Evolutionary conservation across 345 rosid species (phyloP), one percentile per base, ranked within the genome.

Genomic region (Rhodomyrtus tomentosa): DNA sequence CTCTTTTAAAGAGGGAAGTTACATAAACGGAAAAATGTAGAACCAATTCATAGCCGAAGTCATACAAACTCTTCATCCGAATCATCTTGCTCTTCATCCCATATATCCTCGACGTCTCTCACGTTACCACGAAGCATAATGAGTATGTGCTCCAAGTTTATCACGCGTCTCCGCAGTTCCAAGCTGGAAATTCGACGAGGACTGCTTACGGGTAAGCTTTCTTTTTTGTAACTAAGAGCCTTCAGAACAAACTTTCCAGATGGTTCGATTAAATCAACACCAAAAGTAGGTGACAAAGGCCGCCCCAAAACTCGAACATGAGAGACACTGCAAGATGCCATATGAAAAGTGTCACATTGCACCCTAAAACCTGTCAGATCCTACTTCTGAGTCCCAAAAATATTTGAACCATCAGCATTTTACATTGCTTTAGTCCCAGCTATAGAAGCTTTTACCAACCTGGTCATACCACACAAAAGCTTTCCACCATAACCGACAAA

Each of bases 281-380:
- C 85, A 85, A 97, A 92, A 50, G 91, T 87, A 62, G 93, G 91
- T 50, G 88, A 91, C 58, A 95, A 82, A 5, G 95, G 90, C 38
- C 93, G 91, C 83, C 99, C 99, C 50, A 88, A 25, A 73, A 89
- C 94, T 87, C 91, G 88, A 55, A 95, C 98, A 81, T 93, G 93
- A 12, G 93, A 86, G 48, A 97, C 88, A n/a, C 99, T 97, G 95
- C 92, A 92, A 86, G 21, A 82, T 68, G 20, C 42, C 87, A 68
- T 83, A 51, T 24, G 50, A 76, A 52, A 45, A 29, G 84, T 83
- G 86, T 85, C 53, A 82, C 42, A 25, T 24, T 48, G 13, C 32
- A 38, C 76, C 83, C 45, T 83, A 72, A 82, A 52, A 27, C 58
- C 25, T 8, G 76, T 68, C 76, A 68, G 25, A 36, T 68, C 45